phyloP scores from a whole-genome alignment of 2,329 filamentous ascomycete species.

The Salinomyces thailandicus region DNA sequence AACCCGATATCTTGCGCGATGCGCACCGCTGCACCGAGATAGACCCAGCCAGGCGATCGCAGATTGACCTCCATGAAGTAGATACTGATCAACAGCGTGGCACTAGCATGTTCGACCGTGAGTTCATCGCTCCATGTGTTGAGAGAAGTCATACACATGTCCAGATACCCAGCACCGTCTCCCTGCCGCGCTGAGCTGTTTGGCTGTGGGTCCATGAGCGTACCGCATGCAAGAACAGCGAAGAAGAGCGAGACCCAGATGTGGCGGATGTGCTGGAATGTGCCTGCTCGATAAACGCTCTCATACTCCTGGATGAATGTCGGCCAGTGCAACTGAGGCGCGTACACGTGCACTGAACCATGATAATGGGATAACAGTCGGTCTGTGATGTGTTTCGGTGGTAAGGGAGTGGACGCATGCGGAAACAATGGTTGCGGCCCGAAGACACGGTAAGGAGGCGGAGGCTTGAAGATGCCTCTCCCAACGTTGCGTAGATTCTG shows the following conservation, averaged over 20 bases:
- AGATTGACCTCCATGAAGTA: constrained; percentile 79
- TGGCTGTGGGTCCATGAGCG: constrained; percentile 55
- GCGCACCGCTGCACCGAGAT: constrained; percentile 69
- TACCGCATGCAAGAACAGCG: constrained; percentile 70
- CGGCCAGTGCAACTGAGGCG: constrained; percentile 83
- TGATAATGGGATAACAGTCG: constrained; percentile 67
- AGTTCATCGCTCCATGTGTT: constrained; percentile 76
- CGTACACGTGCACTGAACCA: constrained; percentile 63
- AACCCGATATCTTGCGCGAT: constrained; percentile 76
- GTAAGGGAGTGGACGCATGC: constrained; percentile 46
- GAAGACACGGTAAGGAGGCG: constrained; percentile 54
- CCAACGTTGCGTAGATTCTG: constrained; percentile 62
- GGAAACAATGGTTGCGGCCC: constrained; percentile 35
- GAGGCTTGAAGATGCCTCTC: constrained; percentile 69
- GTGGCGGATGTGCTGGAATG: constrained; percentile 49
- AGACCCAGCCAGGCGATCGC: constrained; percentile 75
- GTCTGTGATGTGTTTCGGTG: constrained; percentile 59
- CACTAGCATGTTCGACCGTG: constrained; percentile 63
- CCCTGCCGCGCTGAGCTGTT: constrained; percentile 43
- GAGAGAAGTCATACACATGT: constrained; percentile 57
- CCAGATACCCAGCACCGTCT: constrained; percentile 56
- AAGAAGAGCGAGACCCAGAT: constrained; percentile 76
- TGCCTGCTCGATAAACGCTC: constrained; percentile 57
- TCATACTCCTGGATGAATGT: constrained; percentile 69
- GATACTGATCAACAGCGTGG: constrained; percentile 62